Base-by-base conservation (phyloP, 768 basidiomycete genomes). In the Podaxis carcinomalis region DNA sequence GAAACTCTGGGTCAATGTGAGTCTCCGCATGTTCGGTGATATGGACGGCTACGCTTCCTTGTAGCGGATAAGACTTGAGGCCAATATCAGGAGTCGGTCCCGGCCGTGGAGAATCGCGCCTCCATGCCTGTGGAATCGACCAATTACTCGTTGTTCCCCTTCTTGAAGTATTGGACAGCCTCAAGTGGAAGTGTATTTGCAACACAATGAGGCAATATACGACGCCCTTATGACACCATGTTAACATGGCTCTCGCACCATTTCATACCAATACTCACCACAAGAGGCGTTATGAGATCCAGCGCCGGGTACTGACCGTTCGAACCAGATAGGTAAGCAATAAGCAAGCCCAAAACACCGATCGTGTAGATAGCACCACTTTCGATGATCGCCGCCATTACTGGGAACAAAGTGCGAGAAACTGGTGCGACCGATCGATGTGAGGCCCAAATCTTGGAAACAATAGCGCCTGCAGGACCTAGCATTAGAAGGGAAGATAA, bases 151-250 rank as follows among this genome's bases (percentile, higher is more conserved):
- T 39, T n/a, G 32, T 36, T 10, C 57, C 57, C 28, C 32, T 27
- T 27, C 25, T 35, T 10, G 36, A 4, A 37, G 36, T 4, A 3
- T 35, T n/a, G 6, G 46, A 25, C 23, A 58, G 10, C 23, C 32
- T 58, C 14, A 58, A 36, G 1, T 58, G 57, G 49, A 58, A 58
- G 36, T 50, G 49, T n/a, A 58, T 51, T 51, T 58, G 57, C 35
- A 58, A 37, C n/a, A 58, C 57, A 32, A 58, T 58, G 25, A 58
- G 57, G 23, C 57, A 58, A 44, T 49, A 58, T 10, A 40, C 25
- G 16, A 58, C 23, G 14, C 57, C 57, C 57, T 56, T 23, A 4
- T 23, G 23, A 23, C 0, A 27, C 13, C 11, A 23, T 25, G 23
- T 49, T 11, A 7, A 49, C 10, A 49, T 3, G 19, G 16, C n/a